A percentile compares a stretch with the other conserved stretches of the same genome.
Conservation (phyloP, 2,329 filamentous ascomycete genomes). For the Colletotrichum liriopes region DNA sequence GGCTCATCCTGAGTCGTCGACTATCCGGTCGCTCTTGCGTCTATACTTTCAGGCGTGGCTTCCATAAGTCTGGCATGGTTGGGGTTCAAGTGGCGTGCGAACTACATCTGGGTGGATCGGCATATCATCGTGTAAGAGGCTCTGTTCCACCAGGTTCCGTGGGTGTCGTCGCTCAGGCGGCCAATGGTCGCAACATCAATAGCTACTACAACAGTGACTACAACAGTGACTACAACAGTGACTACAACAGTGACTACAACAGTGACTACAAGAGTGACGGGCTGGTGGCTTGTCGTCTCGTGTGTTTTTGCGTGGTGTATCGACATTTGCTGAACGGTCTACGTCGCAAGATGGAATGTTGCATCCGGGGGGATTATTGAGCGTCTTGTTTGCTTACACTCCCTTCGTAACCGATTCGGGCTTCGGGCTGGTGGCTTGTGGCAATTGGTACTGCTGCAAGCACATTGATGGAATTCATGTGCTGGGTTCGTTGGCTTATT, state of each 20-base stretch:
- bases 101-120: no score
- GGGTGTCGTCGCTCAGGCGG: not conserved
- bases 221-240: not conserved
- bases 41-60: no score
- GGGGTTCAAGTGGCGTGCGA: no score
- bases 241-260: not conserved
- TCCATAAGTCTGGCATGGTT: no score
- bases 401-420: not conserved
- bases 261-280: not conserved
- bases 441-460: not conserved
- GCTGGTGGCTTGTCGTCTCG: constrained; percentile 22
- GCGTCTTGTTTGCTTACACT: not conserved
- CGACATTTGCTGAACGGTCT: constrained; percentile 7
- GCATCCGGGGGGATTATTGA: not conserved
- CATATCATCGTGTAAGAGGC: no score
- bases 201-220: not conserved
- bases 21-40: no score
- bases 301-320: constrained; percentile 10
- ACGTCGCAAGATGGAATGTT: constrained; percentile 6
- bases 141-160: no score
- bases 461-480: not conserved
- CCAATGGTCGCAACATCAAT: constrained; percentile 1
- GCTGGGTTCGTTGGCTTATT: not conserved
- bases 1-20: no score
- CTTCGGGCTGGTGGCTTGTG: not conserved